Conservation (phyloP, 768 basidiomycete genomes). For the Tricholoma sp. region DNA sequence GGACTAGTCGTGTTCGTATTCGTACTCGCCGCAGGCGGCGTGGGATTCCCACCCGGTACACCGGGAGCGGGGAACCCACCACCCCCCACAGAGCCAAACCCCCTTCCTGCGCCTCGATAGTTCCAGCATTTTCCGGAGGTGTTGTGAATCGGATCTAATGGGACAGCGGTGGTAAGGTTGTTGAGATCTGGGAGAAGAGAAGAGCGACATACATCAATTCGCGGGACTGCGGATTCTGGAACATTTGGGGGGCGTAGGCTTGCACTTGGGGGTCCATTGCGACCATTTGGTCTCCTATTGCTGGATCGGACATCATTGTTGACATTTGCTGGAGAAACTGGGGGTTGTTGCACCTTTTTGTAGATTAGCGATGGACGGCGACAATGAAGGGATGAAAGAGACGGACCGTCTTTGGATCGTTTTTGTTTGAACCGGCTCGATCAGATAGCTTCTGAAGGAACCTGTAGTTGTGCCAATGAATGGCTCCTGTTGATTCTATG, state of each 20-base stretch:
- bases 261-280: constrained; percentile 74
- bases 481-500: no score
- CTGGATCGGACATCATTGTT: constrained; percentile 79
- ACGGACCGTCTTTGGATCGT: constrained; percentile 91
- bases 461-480: no score
- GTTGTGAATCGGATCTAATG: constrained; percentile 68
- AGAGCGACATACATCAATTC: constrained; percentile 62
- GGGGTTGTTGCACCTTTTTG: constrained; percentile 78
- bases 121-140: constrained; percentile 68
- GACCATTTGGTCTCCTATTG: constrained; percentile 82
- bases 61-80: constrained; percentile 61
- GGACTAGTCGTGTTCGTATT: no score
- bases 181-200: not conserved
- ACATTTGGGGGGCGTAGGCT: constrained; percentile 70
- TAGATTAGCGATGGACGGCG: not conserved
- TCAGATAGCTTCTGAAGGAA: no score
- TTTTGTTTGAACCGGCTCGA: constrained; percentile 45
- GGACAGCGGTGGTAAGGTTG: not conserved
- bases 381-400: not conserved
- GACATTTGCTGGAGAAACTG: constrained; percentile 88
- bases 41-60: constrained; percentile 32
- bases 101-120: constrained; percentile 44
- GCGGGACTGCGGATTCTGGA: constrained; percentile 72
- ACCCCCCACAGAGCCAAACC: constrained; percentile 16
- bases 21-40: no score